A percentile compares a stretch with the other conserved stretches of the same genome.
Conservation (phyloP, 2,329 filamentous ascomycete species). For the Aspergillus fumigatiaffinis region DNA sequence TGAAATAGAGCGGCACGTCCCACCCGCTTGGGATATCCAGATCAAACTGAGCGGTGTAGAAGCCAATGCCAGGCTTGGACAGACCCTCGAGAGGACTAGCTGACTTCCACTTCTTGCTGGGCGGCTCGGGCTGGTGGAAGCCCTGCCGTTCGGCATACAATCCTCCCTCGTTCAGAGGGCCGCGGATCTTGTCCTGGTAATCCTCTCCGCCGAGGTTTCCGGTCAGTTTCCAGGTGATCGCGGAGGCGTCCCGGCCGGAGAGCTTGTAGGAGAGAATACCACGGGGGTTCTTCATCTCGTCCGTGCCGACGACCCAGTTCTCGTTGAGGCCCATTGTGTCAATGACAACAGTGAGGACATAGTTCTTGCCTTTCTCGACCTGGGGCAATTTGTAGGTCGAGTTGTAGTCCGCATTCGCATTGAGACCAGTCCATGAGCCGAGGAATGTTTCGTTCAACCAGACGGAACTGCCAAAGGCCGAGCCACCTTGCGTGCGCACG, state of each 20-base stretch:
- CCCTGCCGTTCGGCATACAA: constrained; percentile 54
- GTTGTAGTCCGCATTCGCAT: constrained; percentile 48
- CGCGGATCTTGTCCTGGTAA: constrained; percentile 49
- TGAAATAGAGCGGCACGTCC: constrained; percentile 54
- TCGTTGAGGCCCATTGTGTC: constrained; percentile 71
- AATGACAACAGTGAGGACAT: constrained; percentile 65
- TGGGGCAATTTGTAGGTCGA: constrained; percentile 55
- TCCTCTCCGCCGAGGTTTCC: constrained; percentile 57
- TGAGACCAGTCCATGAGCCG: constrained; percentile 60
- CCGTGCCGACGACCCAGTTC: constrained; percentile 57
- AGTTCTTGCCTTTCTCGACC: constrained; percentile 48
- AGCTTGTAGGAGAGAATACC: constrained; percentile 49
- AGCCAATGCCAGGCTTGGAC: constrained; percentile 46
- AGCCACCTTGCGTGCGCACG: constrained; percentile 62
- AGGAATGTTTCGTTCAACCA: constrained; percentile 64
- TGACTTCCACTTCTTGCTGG: constrained; percentile 32
- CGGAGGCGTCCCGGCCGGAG: constrained; percentile 32
- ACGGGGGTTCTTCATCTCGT: constrained; percentile 56
- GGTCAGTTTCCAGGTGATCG: constrained; percentile 54
- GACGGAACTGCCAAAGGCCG: constrained; percentile 61
- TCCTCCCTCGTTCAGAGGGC: constrained; percentile 57
- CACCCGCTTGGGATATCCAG: constrained; percentile 51
- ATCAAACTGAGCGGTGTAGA: constrained; percentile 51
- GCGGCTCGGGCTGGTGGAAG: constrained; percentile 51
- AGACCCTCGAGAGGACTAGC: constrained; percentile 41